phyloP scores from a whole-genome alignment of 1,284 basidiomycete genomes.

The Takashimella tepidaria region DNA sequence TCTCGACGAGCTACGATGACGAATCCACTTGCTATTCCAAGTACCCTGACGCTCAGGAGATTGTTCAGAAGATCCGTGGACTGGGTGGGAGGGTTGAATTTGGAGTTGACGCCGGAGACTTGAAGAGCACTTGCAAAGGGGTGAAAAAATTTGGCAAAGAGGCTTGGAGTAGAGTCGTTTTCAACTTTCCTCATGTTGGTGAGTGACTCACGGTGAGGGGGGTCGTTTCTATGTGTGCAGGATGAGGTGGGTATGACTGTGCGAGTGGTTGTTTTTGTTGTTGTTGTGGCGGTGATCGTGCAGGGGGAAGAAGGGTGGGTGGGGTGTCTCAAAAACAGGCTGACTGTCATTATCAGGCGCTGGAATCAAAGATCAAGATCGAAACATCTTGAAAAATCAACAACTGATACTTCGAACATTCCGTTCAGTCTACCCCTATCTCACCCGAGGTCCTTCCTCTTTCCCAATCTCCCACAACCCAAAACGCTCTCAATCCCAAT shows the following conservation, averaged over 20 bases:
- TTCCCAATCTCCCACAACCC: slow-evolving; percentile 15
- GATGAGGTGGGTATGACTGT: no score
- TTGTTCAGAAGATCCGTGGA: slow-evolving; percentile 57
- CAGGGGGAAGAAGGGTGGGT: no score
- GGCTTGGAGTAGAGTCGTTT: slow-evolving; percentile 70
- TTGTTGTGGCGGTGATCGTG: no score
- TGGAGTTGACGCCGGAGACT: slow-evolving; percentile 72
- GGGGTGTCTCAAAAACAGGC: no score
- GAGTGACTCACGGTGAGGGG: no score
- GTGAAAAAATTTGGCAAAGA: slow-evolving; percentile 50
- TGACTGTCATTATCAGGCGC: slow-evolving; percentile 59
- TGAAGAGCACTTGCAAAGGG: slow-evolving; percentile 59
- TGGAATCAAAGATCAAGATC: slow-evolving; percentile 88
- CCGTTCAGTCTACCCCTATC: slow-evolving; percentile 61
- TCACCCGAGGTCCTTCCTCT: slow-evolving; percentile 55
- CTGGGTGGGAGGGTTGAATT: slow-evolving; percentile 72
- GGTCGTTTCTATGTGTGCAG: no score
- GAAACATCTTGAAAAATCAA: slow-evolving; percentile 91
- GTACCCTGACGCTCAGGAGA: slow-evolving; percentile 70
- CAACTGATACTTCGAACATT: slow-evolving; percentile 80
- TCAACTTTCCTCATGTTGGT: slow-evolving; percentile 98
- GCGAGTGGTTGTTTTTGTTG: no score
- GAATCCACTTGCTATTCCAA: slow-evolving; percentile 73
- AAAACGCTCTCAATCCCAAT: slow-evolving; percentile 7
- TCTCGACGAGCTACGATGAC: slow-evolving; percentile 82